Evolutionary conservation across 768 basidiomycete species (phyloP).

Genomic region (Pleurotus platypus): DNA sequence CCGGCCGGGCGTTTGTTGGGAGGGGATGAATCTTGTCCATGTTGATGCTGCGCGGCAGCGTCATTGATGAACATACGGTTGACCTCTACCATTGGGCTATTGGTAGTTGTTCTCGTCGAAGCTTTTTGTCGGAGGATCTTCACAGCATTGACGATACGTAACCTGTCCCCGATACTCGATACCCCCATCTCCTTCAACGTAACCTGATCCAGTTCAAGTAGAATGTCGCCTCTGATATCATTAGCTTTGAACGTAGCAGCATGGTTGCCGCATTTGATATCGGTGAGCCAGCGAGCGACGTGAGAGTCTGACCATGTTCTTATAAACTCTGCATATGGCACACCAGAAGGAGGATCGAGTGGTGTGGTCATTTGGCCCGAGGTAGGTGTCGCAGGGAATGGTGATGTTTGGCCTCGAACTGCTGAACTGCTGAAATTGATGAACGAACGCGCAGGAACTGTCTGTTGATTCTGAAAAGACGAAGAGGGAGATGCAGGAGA

Average conservation of each 20-base stretch:
- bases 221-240: constrained; percentile 89
- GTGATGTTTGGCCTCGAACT: constrained; percentile 37
- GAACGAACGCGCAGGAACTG: constrained; percentile 34
- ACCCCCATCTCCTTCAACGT: constrained; percentile 91
- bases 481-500: constrained; percentile 41
- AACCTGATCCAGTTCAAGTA: constrained; percentile 86
- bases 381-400: constrained; percentile 39
- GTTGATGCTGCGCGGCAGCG: background rate
- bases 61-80: constrained; percentile 9
- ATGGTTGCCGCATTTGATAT: constrained; percentile 71
- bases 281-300: constrained; percentile 73
- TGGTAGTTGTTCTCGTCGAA: constrained; percentile 13
- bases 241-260: constrained; percentile 71
- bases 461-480: constrained; percentile 32
- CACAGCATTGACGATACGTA: constrained; percentile 83
- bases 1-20: constrained; percentile 27
- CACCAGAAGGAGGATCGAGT: constrained; percentile 56
- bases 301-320: constrained; percentile 70
- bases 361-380: constrained; percentile 16
- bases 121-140: constrained; percentile 70
- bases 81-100: constrained; percentile 4
- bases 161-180: constrained; percentile 84
- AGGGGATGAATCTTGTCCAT: constrained; percentile 17
- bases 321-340: constrained; percentile 61
- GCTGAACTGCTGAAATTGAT: constrained; percentile 31